Evolutionary conservation across 108 stramenopile species (phyloP).

Genomic region (Stephanodiscus triporus): DNA sequence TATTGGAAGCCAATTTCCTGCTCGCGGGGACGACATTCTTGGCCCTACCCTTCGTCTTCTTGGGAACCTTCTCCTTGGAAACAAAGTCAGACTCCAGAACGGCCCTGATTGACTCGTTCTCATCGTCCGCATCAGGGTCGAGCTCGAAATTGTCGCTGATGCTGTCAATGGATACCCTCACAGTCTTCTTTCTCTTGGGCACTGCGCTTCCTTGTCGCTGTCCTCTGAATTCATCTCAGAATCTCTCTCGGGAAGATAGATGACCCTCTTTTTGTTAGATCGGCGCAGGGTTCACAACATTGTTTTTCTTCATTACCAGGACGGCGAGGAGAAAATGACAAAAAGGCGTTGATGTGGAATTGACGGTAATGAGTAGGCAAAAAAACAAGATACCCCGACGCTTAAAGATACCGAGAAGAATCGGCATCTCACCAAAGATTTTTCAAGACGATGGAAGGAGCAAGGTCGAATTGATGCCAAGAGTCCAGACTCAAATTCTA

Average conservation of each 20-base stretch:
- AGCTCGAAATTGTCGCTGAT: slow-evolving; percentile 24
- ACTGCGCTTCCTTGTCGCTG: slow-evolving; percentile 1
- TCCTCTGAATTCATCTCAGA: slow-evolving; percentile 18
- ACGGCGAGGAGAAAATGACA: too few species aligned
- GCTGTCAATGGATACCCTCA: background rate
- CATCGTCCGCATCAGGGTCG: slow-evolving; percentile 17
- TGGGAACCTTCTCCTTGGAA: slow-evolving; percentile 4
- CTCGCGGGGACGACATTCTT: slow-evolving; percentile 1
- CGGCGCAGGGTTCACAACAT: too few species aligned
- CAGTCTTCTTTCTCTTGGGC: background rate
- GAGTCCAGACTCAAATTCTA: too few species aligned
- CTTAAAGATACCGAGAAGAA: too few species aligned
- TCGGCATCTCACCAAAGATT: too few species aligned
- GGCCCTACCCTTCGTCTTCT: background rate
- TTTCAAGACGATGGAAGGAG: too few species aligned
- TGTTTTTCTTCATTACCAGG: too few species aligned
- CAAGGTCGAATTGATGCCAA: too few species aligned
- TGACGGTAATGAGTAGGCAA: too few species aligned
- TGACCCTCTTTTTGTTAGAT: slow-evolving; percentile 15
- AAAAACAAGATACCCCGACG: too few species aligned
- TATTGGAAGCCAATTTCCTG: slow-evolving; percentile 1
- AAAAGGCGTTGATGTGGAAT: too few species aligned
- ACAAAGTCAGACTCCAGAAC: slow-evolving; percentile 19
- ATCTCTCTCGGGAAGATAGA: slow-evolving; percentile 15
- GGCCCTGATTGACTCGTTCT: slow-evolving; percentile 12